Evolutionary conservation across 495 filamentous ascomycete species (phyloP).

Genomic region (Thermothielavioides terrestris): DNA sequence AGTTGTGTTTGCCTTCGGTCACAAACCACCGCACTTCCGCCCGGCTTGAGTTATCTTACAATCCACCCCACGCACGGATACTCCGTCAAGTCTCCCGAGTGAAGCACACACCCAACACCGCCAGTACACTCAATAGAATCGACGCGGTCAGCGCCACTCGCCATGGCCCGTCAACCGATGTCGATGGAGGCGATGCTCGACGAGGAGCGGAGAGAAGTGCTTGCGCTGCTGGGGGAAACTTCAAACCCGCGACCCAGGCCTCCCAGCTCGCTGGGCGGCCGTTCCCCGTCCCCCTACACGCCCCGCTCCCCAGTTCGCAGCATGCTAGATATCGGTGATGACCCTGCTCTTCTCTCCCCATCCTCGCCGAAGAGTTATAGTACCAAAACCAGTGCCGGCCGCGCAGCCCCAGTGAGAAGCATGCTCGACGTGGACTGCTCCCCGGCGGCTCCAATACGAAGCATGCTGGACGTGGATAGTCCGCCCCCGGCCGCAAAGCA

Average conservation of each 20-base stretch:
- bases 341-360: slow-evolving; percentile 15
- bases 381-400: slow-evolving; percentile 19
- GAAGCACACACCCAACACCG: background rate
- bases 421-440: slow-evolving; percentile 50
- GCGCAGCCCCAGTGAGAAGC: slow-evolving; percentile 44
- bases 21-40: background rate
- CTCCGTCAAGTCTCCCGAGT: background rate
- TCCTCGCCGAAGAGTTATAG: slow-evolving; percentile 10
- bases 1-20: no score
- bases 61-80: background rate
- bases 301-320: slow-evolving; percentile 49
- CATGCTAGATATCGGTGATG: slow-evolving; percentile 45
- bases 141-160: no score
- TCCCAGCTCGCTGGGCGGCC: slow-evolving; percentile 26
- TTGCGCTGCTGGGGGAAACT: slow-evolving; percentile 50
- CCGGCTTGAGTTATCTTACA: no score
- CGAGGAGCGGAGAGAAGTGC: slow-evolving; percentile 62
- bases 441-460: slow-evolving; percentile 28
- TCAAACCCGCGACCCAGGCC: slow-evolving; percentile 30
- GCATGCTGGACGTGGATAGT: slow-evolving; percentile 35
- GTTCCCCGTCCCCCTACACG: slow-evolving; percentile 42
- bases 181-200: slow-evolving; percentile 65
- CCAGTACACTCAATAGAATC: no score
- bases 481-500: slow-evolving; percentile 21
- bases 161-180: slow-evolving; percentile 35